Evolutionary conservation across 2,329 filamentous ascomycete genomes (phyloP), one percentile per base, ranked within the genome.

Genomic region (Myriosclerotinia scirpicola): DNA sequence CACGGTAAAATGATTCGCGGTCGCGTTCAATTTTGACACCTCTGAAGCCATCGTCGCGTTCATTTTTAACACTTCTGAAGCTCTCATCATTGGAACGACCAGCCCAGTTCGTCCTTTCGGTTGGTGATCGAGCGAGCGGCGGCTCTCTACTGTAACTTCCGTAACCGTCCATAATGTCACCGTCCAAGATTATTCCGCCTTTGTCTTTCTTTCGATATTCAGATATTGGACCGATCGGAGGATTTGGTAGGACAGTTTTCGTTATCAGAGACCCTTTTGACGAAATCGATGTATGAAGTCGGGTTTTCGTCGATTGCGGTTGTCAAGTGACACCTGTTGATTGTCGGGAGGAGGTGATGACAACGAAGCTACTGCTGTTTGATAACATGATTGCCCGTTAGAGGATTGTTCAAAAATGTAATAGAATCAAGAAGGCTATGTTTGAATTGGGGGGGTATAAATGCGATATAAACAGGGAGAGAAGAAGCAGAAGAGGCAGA

Each of bases 1-100:
- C 85, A 67, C 88, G 84, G 72, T 89, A 88, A 70, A 87, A 88
- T 53, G 80, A 82, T 73, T 90, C 87, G 59, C 81, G 80, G 68
- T 84, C 80, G 26, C 87, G 85, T 40, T 72, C 36, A 26, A 71
- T 72, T 56, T 76, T 74, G 53, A 44, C 15, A 34, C 26, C 48
- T 67, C 67, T 65, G 26, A 71, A 70, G 48, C 44, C 68, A 53
- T 69, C 58, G 66, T 74, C 73, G 55, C 74, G 73, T 52, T 60
- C 67, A 65, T 74, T 74, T n/a, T 50, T 60, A 17, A 26, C 14
- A 50, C 44, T 17, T 50, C 58, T 60, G 11, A 60, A 60, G 58
- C 58, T n/a, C 11, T 60, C 58, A 65, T 77, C 75, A 9, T n/a
- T 48, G n/a, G 44, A 48, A 44, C 75, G 75, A 71, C 74, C 72